These are phyloP conservation scores for Epithele typhae DNA, from an alignment of 768 basidiomycete genomes.

Conservation along the genomic window DNA sequence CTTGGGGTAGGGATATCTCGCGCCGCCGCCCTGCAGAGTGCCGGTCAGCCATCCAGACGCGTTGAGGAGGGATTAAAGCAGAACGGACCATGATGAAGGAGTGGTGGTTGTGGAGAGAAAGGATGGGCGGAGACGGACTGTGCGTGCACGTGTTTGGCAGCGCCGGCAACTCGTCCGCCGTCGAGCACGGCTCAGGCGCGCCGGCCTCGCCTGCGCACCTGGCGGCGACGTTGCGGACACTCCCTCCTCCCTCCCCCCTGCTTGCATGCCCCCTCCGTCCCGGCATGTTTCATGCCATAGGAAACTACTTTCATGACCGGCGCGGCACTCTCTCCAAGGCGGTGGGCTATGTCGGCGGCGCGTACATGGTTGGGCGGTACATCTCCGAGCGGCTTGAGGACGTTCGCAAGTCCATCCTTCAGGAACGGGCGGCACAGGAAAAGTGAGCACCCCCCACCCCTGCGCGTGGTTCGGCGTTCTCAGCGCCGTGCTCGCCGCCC, in stretches of 20 bases:
- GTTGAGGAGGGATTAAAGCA: background rate
- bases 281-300: constrained; percentile 41
- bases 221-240: constrained; percentile 4
- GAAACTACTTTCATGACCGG: constrained; percentile 46
- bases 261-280: constrained; percentile 14
- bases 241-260: constrained; percentile 2
- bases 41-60: background rate
- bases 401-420: constrained; percentile 55
- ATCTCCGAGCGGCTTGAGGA: constrained; percentile 60
- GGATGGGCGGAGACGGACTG: constrained; percentile 4
- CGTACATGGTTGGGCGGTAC: constrained; percentile 62
- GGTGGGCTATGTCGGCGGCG: constrained; percentile 50
- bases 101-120: constrained; percentile 15
- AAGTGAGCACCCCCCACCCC: constrained; percentile 57
- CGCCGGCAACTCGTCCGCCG: constrained; percentile 12
- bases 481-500: background rate
- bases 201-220: constrained; percentile 1
- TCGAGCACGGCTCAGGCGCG: background rate
- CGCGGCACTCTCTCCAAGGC: constrained; percentile 43
- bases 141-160: constrained; percentile 23
- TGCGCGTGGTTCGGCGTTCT: too few species aligned
- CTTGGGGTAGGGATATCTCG: constrained; percentile 90
- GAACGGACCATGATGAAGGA: constrained; percentile 16
- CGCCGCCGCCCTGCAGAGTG: constrained; percentile 64
- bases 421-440: constrained; percentile 61